A percentile compares a stretch with the other conserved stretches of the same genome.
phyloP scores from a whole-genome alignment of 768 basidiomycete genomes.

The Arthromyces matolae region DNA sequence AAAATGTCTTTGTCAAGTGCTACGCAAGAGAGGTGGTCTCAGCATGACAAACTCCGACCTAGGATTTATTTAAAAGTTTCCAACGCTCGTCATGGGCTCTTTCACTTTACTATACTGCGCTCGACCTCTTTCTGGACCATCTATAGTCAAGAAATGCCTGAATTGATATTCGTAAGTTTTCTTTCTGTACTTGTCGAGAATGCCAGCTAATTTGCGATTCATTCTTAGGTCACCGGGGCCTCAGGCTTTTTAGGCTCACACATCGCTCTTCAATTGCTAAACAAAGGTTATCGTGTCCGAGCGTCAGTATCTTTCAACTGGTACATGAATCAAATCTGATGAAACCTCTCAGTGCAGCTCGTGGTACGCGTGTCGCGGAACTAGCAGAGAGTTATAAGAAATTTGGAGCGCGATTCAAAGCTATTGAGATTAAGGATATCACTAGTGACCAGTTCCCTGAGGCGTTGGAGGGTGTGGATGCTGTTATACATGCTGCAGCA shows the following conservation, averaged over 20 bases:
- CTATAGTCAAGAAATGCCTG: no score
- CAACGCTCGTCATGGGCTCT: no score
- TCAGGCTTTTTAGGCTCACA: conserved; percentile 44
- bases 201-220: no score
- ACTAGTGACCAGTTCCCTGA: conserved; percentile 39
- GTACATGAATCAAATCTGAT: neutral
- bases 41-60: no score
- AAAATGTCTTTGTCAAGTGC: no score
- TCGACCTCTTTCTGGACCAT: no score
- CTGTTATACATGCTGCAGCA: conserved; percentile 43
- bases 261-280: conserved; percentile 37
- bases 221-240: conserved; percentile 43
- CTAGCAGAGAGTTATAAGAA: conserved; percentile 17
- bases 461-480: conserved; percentile 48
- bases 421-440: conserved; percentile 27
- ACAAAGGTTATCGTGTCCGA: conserved; percentile 46
- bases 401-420: conserved; percentile 13
- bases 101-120: no score
- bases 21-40: no score
- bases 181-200: no score
- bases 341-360: conserved; percentile 16
- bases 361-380: conserved; percentile 17
- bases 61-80: no score
- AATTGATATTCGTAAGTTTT: no score
- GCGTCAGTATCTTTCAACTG: conserved; percentile 39